Base-by-base conservation (phyloP, 768 basidiomycete genomes). In the Suillus tomentosus region DNA sequence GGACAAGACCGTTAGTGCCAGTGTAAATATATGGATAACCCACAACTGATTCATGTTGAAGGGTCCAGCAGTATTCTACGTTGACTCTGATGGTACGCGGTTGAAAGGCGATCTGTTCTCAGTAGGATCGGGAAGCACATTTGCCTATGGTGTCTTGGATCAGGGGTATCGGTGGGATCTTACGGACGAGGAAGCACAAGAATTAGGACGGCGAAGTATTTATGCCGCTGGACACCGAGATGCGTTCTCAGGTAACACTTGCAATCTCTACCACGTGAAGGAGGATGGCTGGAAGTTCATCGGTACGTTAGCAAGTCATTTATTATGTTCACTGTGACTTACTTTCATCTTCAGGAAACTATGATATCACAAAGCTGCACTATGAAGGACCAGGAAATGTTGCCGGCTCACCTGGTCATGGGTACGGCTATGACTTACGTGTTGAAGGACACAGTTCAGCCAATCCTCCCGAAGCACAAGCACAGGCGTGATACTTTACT, bases 121-220 rank as follows among this genome's bases (percentile, higher is more conserved):
- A 6, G 97, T 99, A 42, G 97, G 97, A 36, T 98, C 96, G 4
- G 97, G 97, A 71, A 94, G 92, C 74, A 98, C 97, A 8, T 97
- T 95, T 70, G 97, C 97, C n/a, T 99, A 99, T 72, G 96, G 97
- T 83, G 94, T 99, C 2, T 84, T 97, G 56, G 97, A 99, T 77
- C 96, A 97, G 78, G 95, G 91, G 14, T 95, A 96, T 75, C 86
- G 81, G 65, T 99, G 92, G 93, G 95, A 99, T 73, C 79, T 99
- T 65, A 86, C 89, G 24, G 94, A 93, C 64, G 95, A 89, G 65
- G 96, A 97, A 66, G 97, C 97, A 2, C 91, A 94, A 73, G 97
- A 99, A 72, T 87, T 99, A 31, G 97, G 91, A 19, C 80, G 95
- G 73, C 81, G 96, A 69, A 95, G 94, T 68, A 98, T 99, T 74